A percentile compares a stretch with the other conserved stretches of the same genome.
Evolutionary conservation across 2,329 filamentous ascomycete genomes (phyloP).

Genomic region (Penicillium rolfsii): DNA sequence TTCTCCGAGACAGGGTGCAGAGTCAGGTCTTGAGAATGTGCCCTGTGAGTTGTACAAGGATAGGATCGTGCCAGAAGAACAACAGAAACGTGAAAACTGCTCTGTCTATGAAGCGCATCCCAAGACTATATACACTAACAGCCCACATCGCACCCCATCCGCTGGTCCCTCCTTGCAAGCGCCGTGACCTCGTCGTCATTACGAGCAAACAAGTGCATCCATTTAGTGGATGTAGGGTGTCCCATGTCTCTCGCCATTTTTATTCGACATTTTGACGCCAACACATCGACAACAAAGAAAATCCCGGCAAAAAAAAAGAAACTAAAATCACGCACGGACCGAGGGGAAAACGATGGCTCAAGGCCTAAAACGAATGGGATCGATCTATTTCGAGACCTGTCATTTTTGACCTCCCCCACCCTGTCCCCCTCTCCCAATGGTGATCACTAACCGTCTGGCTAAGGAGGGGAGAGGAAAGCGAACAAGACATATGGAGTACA

Average conservation of each 20-base stretch:
- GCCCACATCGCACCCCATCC: neutral
- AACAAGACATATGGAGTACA: neutral
- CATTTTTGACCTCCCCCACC: constrained; percentile 12
- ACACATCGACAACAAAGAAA: neutral
- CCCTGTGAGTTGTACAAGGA: neutral
- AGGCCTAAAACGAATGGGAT: constrained; percentile 7
- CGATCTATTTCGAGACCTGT: constrained; percentile 30
- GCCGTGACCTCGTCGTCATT: neutral
- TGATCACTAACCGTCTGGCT: neutral
- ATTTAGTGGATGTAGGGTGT: neutral
- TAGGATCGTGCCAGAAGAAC: neutral
- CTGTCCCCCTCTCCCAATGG: neutral
- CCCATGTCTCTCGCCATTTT: neutral
- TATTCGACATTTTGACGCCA: neutral
- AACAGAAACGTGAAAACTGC: neutral
- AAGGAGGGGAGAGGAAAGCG: neutral
- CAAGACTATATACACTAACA: neutral
- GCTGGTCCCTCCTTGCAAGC: neutral
- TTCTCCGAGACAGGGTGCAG: neutral
- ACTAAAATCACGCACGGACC: constrained; percentile 18
- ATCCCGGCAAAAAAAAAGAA: neutral
- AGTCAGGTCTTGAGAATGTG: neutral
- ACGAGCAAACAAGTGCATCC: neutral
- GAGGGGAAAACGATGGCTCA: constrained; percentile 2
- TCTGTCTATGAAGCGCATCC: neutral